Evolutionary conservation across 2,329 filamentous ascomycete genomes (phyloP), one percentile per base, ranked within the genome.

Genomic region (Mycosphaerella sp.): DNA sequence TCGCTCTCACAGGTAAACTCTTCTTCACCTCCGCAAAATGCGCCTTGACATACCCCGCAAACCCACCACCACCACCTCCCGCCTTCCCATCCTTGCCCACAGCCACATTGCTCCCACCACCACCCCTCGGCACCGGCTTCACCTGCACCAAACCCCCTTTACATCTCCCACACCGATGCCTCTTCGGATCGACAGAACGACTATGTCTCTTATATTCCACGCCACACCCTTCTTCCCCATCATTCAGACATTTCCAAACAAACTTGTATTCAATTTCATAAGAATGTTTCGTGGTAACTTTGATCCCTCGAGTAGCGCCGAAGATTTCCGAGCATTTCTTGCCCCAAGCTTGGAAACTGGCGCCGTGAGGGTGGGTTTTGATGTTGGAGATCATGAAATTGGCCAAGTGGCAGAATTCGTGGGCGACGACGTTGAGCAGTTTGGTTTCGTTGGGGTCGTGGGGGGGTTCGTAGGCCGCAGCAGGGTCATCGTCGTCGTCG

Each of bases 181-280:
- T 78, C 27, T 66, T 65, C 0, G 85, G 77, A 66, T 96, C 82
- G 59, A 97, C 87, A 65, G 87, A 93, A 70, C 85, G 88, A 13
- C 85, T 89, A 68, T 97, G 91, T 4, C 91, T 77, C 64, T 89
- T 87, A 67, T 86, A 94, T 66, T 87, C 84, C 28, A 78, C 71
- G 0, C 74, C 78, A 65, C 93, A 97, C 2, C 64, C 68, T 14
- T 25, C 21, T 6, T 25, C 21, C 21, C 21, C 21, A 6, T 62
- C 61, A 12, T 62, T 58, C 35, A 60, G 71, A 66, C 91, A 97
- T 37, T 79, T 74, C 91, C 93, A 97, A 16, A 90, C 72, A 66
- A 91, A 98, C 72, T 91, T 94, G 73, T 88, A 95, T 60, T 90
- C 85, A 63, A 97, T 97, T 44, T 84, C 79, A 68, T 96, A 98